Evolutionary conservation across 1,139 yeast genomes (phyloP), one percentile per base, ranked within the genome.

Genomic region (Suhomyces panamericanus): DNA sequence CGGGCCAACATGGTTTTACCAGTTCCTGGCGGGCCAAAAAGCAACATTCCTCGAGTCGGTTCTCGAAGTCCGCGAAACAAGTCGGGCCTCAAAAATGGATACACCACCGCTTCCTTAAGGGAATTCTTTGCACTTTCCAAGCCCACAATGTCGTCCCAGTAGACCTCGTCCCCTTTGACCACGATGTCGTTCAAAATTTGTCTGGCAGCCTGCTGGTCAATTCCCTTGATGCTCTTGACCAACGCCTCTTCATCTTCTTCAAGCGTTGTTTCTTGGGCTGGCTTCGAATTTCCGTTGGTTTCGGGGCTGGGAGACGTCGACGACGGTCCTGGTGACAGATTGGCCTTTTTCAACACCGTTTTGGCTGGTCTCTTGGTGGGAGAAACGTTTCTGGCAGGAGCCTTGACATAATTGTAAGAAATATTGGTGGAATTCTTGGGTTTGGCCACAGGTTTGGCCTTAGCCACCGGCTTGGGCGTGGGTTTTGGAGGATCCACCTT

Each of bases 1-100:
- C 97, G 74, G 0, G 98, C 98, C 56, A 93, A 75, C 97, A 93
- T 93, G 0, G 99, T 93, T 57, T 93, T 93, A 51, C 99, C 99
- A 0, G 99, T 93, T 15, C 99, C 99, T 0, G 99, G 99, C 1
- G 99, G 99, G 0, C 99, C 99, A 70, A 93, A 93, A 29, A 93
- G 69, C 24, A 93, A 70, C 96, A 93, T 91, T 8, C 99, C 99
- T 52, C 96, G 72, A 0, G 96, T 96, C 1, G 99, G 99, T 63
- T 93, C 98, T 54, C 99, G 75, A 47, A 93, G 70, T 0, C 99
- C 99, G 41, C 83, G 79, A 59, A 93, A 93, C 49, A 93, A 70
- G 64, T 93, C 99, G 0, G 99, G 99, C 40, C 98, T 76, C 53
- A 93, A 70, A 62, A 93, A 91, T 28, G 99, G 99, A 63, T 93